Base-by-base conservation (phyloP, 2,329 filamentous ascomycete genomes). In the Stagonosporopsis chrysanthemi region DNA sequence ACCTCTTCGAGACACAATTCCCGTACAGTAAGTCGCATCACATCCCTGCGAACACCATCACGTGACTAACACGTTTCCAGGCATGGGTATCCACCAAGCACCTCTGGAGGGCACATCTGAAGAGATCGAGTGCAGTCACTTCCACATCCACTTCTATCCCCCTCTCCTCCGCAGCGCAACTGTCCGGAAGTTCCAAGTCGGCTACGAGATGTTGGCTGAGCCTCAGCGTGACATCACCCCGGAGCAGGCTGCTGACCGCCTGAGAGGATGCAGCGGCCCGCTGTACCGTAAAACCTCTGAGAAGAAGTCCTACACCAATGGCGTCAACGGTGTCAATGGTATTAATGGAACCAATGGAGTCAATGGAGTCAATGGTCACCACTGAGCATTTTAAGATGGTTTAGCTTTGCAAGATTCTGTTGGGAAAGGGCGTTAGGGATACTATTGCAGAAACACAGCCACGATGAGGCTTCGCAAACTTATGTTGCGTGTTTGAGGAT, bases 151-250 rank as follows among this genome's bases (percentile, higher is more conserved):
- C 80, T 99, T 99, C 78, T 98, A 97, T 76, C 95, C 95, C 39
- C 95, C 95, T 12, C 82, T 99, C 43, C 82, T 99, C 63, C 88
- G 95, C 54, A 97, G 92, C 43, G 93, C 95, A 2, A 97, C 92
- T 0, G 93, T 99, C 43, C 88, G 91, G 67, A 99, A 99, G 80
- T 99, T 98, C 79, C 78, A 98, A 49, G 95, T 99, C 31, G 95
- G 95, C 62, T 98, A 96, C 75, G 95, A 99, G 79, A 84, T 99
- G 79, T 87, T 99, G 86, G 95, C 91, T 1, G 95, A 99, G 79
- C 94, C 95, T n/a, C 95, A 99, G 78, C 86, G 95, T 57, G 95
- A 99, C 75, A 98, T 99, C 69, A 99, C 95, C 0, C 94, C 95
- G 0, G 95, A 99, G 78, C 95, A 98, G 79, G 95, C 95, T 1